These are phyloP conservation scores for Phytophthora cactorum DNA, from an alignment of 352 stramenopile species.

Conservation along the genomic window DNA sequence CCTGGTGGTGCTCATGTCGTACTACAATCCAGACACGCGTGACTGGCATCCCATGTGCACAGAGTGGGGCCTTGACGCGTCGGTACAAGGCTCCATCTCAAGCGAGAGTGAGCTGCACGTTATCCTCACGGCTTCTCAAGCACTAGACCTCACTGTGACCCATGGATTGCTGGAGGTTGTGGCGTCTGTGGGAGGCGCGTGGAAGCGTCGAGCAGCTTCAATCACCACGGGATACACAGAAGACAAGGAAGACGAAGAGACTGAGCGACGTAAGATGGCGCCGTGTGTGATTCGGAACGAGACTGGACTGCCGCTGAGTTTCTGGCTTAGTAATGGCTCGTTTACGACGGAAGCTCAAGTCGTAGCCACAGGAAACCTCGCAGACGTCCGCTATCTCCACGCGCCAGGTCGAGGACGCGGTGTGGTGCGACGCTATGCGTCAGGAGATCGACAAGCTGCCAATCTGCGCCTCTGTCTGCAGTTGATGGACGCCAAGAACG, in stretches of 20 bases:
- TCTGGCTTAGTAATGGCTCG: conserved; percentile 70
- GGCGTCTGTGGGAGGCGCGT: conserved; percentile 77
- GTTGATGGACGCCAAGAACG: conserved; percentile 48
- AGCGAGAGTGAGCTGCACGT: conserved; percentile 72
- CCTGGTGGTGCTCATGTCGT: conserved; percentile 69
- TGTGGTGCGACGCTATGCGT: conserved; percentile 76
- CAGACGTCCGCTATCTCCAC: conserved; percentile 76
- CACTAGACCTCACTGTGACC: conserved; percentile 78
- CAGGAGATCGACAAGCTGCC: conserved; percentile 52
- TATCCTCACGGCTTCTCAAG: conserved; percentile 72
- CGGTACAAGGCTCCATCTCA: conserved; percentile 58
- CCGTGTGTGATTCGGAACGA: conserved; percentile 85
- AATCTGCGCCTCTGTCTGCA: conserved; percentile 72
- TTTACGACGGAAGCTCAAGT: conserved; percentile 44
- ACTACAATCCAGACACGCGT: conserved; percentile 85
- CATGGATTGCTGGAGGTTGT: conserved; percentile 80
- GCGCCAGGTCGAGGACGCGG: conserved; percentile 59
- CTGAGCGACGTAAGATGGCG: conserved; percentile 53
- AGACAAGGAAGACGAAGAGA: conserved; percentile 27
- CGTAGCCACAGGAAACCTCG: conserved; percentile 50
- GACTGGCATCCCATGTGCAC: conserved; percentile 85
- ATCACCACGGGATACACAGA: not conserved
- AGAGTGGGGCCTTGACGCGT: conserved; percentile 76
- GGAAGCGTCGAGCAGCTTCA: conserved; percentile 50
- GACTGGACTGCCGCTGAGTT: conserved; percentile 68